A percentile compares a stretch with the other conserved stretches of the same genome.
Evolutionary conservation across 441 rosid species (phyloP).

Genomic region (Manihot esculenta): DNA sequence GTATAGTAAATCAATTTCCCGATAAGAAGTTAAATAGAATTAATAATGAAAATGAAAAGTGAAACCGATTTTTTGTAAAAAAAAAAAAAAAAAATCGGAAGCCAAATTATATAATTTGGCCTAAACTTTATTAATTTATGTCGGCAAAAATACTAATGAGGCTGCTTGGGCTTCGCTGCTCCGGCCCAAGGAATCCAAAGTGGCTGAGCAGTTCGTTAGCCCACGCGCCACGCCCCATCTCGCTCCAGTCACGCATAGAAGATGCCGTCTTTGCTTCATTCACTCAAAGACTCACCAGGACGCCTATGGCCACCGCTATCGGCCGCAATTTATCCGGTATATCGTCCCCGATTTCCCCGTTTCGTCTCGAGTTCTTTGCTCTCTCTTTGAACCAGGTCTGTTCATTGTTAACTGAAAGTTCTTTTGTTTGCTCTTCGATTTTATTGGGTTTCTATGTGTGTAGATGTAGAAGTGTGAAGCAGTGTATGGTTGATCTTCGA

Average conservation of each 20-base stretch:
- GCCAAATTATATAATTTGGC: no score
- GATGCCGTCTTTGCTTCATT: not conserved
- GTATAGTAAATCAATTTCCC: no score
- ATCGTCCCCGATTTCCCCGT: constrained; percentile 7
- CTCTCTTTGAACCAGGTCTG: constrained; percentile 11
- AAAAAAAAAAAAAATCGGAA: no score
- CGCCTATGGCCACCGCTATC: constrained; percentile 34
- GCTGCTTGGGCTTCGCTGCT: no score
- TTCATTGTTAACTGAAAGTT: not conserved
- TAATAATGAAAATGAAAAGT: no score
- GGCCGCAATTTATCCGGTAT: constrained; percentile 10
- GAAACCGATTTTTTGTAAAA: no score
- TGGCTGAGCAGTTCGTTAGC: not conserved
- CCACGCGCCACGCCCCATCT: not conserved
- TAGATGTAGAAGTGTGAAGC: not conserved
- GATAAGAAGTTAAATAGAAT: no score
- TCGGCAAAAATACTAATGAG: no score
- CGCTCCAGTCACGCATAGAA: not conserved
- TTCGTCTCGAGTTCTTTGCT: not conserved
- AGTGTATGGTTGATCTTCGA: not conserved
- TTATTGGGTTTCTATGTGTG: not conserved
- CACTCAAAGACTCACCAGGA: constrained; percentile 11
- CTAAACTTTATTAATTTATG: no score
- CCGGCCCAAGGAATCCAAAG: no score
- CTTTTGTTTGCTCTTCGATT: not conserved